These are phyloP conservation scores for Clavispora phyllophila DNA, from an alignment of 805 yeast genomes.

Conservation along the genomic window DNA sequence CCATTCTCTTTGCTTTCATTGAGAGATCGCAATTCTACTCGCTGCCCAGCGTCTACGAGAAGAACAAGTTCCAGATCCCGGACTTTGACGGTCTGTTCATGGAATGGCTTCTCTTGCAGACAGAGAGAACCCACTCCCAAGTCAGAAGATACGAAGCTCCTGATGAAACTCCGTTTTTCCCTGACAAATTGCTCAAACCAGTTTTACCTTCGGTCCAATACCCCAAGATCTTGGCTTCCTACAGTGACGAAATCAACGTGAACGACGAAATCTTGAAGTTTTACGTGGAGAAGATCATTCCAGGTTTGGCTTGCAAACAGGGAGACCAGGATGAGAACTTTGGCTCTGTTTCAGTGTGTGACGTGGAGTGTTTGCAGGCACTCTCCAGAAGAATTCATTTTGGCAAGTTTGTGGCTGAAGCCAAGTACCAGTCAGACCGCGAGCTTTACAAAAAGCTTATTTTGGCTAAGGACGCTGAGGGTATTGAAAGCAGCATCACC, in stretches of 20 bases:
- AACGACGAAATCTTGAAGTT: slow-evolving; percentile 62
- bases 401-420: slow-evolving; percentile 96
- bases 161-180: slow-evolving; percentile 88
- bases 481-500: slow-evolving; percentile 78
- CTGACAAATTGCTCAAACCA: slow-evolving; percentile 59
- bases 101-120: slow-evolving; percentile 77
- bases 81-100: slow-evolving; percentile 74
- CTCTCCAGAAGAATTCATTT: slow-evolving; percentile 90
- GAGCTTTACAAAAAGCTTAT: slow-evolving; percentile 64
- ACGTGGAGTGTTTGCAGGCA: slow-evolving; percentile 83
- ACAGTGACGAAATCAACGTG: slow-evolving; percentile 69
- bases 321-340: slow-evolving; percentile 81
- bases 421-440: slow-evolving; percentile 71
- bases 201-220: slow-evolving; percentile 74
- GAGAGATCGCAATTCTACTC: slow-evolving; percentile 86
- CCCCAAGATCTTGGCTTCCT: slow-evolving; percentile 73
- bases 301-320: slow-evolving; percentile 56
- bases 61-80: slow-evolving; percentile 53
- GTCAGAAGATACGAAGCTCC: slow-evolving; percentile 90
- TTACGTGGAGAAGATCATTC: slow-evolving; percentile 73
- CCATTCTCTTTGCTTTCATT: slow-evolving; percentile 85
- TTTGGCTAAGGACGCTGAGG: slow-evolving; percentile 56
- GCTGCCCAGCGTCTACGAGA: slow-evolving; percentile 69
- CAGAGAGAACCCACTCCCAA: slow-evolving; percentile 64
- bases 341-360: slow-evolving; percentile 82